phyloP scores from a whole-genome alignment of 805 yeast species.

The Candida montana region DNA sequence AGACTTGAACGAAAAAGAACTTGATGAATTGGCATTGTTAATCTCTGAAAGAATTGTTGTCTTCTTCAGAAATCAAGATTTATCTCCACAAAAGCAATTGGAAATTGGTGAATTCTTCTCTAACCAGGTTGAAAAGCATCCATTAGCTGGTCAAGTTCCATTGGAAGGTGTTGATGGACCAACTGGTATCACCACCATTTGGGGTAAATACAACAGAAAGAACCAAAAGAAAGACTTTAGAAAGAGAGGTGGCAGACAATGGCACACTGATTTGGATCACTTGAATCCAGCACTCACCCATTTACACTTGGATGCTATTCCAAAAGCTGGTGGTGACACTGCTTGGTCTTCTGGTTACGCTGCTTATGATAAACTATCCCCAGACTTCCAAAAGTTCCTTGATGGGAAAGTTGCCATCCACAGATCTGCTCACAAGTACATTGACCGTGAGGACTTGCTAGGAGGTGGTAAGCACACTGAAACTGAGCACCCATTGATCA shows the following conservation, averaged over 20 bases:
- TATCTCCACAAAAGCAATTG: slow-evolving; percentile 16
- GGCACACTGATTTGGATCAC: slow-evolving; percentile 53
- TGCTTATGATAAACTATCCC: slow-evolving; percentile 51
- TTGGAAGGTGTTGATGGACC: slow-evolving; percentile 18
- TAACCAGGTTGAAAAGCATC: slow-evolving; percentile 39
- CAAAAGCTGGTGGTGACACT: slow-evolving; percentile 51
- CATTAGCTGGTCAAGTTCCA: slow-evolving; percentile 30
- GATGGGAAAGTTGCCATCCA: slow-evolving; percentile 50
- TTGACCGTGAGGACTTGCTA: slow-evolving; percentile 39
- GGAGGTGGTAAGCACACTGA: slow-evolving; percentile 41
- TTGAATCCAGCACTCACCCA: slow-evolving; percentile 54
- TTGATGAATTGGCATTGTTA: slow-evolving; percentile 42
- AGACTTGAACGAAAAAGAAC: slow-evolving; percentile 38
- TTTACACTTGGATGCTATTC: slow-evolving; percentile 45
- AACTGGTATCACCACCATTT: slow-evolving; percentile 34
- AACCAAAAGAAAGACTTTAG: slow-evolving; percentile 5
- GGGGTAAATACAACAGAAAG: slow-evolving; percentile 26
- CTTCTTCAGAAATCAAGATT: slow-evolving; percentile 29
- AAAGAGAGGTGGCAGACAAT: slow-evolving; percentile 23
- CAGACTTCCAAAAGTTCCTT: slow-evolving; percentile 43
- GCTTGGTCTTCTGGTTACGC: slow-evolving; percentile 51
- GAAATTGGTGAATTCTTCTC: slow-evolving; percentile 13
- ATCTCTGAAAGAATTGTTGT: slow-evolving; percentile 48
- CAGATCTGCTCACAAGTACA: slow-evolving; percentile 34
- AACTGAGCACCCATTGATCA: slow-evolving; percentile 50